Evolutionary conservation across 1,284 basidiomycete species (phyloP).

Genomic region (Neonothopanus nambi): DNA sequence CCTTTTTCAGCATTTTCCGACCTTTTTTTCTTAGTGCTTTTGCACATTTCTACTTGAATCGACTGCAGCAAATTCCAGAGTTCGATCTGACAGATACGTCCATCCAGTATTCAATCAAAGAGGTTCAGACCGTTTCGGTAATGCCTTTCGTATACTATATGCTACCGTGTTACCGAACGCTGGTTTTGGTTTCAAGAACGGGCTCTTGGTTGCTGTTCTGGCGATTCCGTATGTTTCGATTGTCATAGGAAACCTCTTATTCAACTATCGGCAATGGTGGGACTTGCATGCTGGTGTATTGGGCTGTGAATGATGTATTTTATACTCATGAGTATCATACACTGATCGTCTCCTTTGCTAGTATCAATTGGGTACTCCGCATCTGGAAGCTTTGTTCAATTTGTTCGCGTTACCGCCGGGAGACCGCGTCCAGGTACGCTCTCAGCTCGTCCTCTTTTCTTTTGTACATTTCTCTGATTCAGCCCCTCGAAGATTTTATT

Average conservation of each 20-base stretch:
- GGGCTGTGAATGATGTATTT: conserved; percentile 17
- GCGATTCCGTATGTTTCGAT: conserved; percentile 19
- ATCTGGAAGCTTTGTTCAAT: conserved; percentile 18
- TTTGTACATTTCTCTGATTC: not conserved
- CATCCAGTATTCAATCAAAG: conserved; percentile 20
- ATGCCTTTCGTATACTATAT: not conserved
- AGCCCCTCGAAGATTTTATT: conserved; percentile 24
- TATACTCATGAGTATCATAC: not conserved
- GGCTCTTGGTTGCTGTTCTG: conserved; percentile 17
- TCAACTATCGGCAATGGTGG: conserved; percentile 23
- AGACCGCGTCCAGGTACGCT: conserved; percentile 24
- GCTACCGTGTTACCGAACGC: not conserved
- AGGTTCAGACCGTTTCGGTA: conserved; percentile 21
- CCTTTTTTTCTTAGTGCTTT: not conserved
- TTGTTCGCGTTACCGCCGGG: conserved; percentile 22
- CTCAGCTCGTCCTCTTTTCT: not conserved
- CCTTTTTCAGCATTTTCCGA: not conserved
- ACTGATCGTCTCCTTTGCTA: not conserved
- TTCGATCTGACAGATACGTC: conserved; percentile 23
- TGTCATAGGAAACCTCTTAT: conserved; percentile 20
- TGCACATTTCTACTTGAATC: conserved; percentile 21
- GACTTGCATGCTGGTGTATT: conserved; percentile 24
- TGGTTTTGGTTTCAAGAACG: conserved; percentile 2
- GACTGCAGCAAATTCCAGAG: conserved; percentile 23
- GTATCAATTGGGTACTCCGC: conserved; percentile 18